phyloP scores from a whole-genome alignment of 305 asterid genomes.

The Fraxinus sp. region DNA sequence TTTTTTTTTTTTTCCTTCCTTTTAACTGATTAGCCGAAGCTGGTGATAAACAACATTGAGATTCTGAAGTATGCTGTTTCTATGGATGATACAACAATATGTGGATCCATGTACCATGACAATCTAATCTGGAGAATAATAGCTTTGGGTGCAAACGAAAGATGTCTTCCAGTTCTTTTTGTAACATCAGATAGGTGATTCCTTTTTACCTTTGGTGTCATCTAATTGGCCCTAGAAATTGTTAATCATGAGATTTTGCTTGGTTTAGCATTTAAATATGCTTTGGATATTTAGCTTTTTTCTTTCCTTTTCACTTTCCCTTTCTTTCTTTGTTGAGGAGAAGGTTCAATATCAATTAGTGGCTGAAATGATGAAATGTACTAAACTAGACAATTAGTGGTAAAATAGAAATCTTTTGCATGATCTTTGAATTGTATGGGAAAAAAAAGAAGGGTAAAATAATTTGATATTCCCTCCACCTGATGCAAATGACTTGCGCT shows the following conservation, averaged over 20 bases:
- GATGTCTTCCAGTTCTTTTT: conserved; percentile 74
- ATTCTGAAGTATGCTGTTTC: conserved; percentile 68
- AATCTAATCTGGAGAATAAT: conserved; percentile 87
- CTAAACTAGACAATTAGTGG: neutral
- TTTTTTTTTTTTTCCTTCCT: conserved; percentile 20
- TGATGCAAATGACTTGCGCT: neutral
- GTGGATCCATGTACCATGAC: conserved; percentile 89
- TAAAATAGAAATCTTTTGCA: neutral
- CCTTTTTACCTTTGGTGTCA: conserved; percentile 17
- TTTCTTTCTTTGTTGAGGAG: neutral
- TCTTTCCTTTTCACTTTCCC: neutral
- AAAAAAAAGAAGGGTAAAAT: neutral
- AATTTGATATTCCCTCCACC: neutral
- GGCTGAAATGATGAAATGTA: neutral
- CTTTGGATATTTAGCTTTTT: neutral
- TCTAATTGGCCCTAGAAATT: neutral
- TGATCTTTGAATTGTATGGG: neutral
- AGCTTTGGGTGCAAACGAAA: conserved; percentile 87
- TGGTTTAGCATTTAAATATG: conserved; percentile 8
- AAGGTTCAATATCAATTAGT: neutral
- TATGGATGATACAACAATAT: conserved; percentile 59
- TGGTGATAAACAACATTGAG: conserved; percentile 94
- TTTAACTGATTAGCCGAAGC: conserved; percentile 64
- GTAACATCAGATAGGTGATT: conserved; percentile 88
- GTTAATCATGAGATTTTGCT: conserved; percentile 5